phyloP scores from a whole-genome alignment of 2,329 filamentous ascomycete genomes.

The Monilinia vaccinii-corymbosi region DNA sequence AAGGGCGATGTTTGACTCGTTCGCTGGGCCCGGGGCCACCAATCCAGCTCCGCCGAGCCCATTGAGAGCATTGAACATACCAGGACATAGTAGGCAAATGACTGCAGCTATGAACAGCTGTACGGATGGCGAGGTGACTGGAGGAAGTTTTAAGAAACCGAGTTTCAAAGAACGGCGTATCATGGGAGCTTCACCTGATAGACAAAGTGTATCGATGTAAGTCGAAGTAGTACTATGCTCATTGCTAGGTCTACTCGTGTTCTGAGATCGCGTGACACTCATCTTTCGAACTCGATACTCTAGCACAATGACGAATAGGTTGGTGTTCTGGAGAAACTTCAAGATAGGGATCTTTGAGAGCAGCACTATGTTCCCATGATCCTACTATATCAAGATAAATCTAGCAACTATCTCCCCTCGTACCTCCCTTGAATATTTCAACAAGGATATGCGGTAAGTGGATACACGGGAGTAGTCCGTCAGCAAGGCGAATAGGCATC shows the following conservation, averaged over 20 bases:
- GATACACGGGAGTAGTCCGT: not conserved
- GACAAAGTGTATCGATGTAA: not conserved
- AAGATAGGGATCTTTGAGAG: slow-evolving; percentile 3
- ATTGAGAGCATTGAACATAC: slow-evolving; percentile 59
- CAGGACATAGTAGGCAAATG: slow-evolving; percentile 60
- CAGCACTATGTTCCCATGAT: slow-evolving; percentile 2
- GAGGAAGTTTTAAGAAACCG: not conserved
- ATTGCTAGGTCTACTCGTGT: slow-evolving; percentile 1
- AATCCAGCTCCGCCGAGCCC: slow-evolving; percentile 56
- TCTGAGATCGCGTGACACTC: slow-evolving; percentile 5
- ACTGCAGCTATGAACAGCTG: slow-evolving; percentile 45
- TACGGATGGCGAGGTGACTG: not conserved
- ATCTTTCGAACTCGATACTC: slow-evolving; percentile 1
- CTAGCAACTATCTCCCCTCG: not conserved
- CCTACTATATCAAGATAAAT: slow-evolving; percentile 4
- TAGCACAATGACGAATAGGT: not conserved
- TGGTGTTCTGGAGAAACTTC: slow-evolving; percentile 3
- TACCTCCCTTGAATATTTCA: not conserved
- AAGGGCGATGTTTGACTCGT: slow-evolving; percentile 35
- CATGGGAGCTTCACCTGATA: not conserved
- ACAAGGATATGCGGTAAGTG: not conserved
- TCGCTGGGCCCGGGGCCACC: slow-evolving; percentile 42
- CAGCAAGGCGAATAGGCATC: not conserved
- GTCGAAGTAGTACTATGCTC: slow-evolving; percentile 1
- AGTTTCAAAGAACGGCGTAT: not conserved